Evolutionary conservation across 495 filamentous ascomycete species (phyloP).

Genomic region (Aspergillus olivimuriae): DNA sequence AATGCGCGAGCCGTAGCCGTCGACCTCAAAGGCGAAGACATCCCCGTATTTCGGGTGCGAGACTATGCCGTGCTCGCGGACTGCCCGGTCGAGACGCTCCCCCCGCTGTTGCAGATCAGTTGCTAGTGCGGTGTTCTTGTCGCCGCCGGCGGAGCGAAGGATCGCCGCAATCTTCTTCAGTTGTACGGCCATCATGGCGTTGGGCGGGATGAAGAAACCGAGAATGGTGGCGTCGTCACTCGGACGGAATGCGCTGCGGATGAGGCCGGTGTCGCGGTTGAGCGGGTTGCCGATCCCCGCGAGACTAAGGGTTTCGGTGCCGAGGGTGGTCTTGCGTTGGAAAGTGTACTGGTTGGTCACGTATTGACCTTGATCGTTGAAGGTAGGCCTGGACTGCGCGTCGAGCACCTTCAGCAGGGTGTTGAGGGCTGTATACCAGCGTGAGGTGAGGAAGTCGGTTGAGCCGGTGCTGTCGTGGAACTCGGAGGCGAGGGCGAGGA

Average conservation of each 20-base stretch:
- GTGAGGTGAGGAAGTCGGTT: constrained; percentile 64
- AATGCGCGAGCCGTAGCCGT: constrained; percentile 86
- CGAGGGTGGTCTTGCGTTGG: constrained; percentile 66
- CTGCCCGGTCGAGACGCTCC: constrained; percentile 61
- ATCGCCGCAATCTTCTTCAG: constrained; percentile 69
- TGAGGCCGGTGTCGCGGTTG: constrained; percentile 72
- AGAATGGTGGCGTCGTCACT: constrained; percentile 96
- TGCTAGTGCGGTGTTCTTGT: constrained; percentile 40
- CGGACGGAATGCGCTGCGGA: constrained; percentile 91
- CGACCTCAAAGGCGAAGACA: constrained; percentile 95
- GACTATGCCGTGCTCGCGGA: constrained; percentile 90
- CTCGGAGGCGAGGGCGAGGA: constrained; percentile 77
- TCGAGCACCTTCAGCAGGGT: constrained; percentile 68
- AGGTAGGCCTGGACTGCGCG: constrained; percentile 73
- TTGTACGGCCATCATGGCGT: constrained; percentile 93
- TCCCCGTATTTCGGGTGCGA: constrained; percentile 72
- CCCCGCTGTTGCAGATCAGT: constrained; percentile 57
- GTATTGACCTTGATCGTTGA: constrained; percentile 58
- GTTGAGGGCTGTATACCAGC: constrained; percentile 77
- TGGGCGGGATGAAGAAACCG: constrained; percentile 92
- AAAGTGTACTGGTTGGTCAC: constrained; percentile 78
- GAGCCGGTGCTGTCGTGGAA: constrained; percentile 78
- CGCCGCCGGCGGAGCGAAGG: constrained; percentile 54
- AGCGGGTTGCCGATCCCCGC: constrained; percentile 84
- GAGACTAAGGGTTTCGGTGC: constrained; percentile 86